Evolutionary conservation across 768 basidiomycete species (phyloP).

Genomic region (Tephrocybe sp.): DNA sequence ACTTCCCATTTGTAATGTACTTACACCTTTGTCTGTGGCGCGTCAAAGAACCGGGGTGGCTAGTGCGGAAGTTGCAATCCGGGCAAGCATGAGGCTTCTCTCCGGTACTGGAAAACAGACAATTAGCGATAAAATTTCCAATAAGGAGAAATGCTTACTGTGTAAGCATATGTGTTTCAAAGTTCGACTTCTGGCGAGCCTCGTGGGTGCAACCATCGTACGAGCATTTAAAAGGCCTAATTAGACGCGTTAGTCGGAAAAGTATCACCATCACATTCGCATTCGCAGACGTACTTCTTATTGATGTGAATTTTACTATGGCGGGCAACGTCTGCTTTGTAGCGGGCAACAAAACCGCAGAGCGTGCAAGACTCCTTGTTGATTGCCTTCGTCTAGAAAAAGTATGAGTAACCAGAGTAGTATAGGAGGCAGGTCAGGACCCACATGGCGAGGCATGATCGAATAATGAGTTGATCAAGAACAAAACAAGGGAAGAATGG

Average conservation of each 20-base stretch:
- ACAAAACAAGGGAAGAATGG: not conserved
- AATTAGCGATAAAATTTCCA: not conserved
- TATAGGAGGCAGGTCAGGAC: not conserved
- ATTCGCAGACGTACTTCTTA: conserved; percentile 10
- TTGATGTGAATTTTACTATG: conserved; percentile 15
- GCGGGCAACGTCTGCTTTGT: conserved; percentile 17
- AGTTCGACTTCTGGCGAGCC: conserved; percentile 28
- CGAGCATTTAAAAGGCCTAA: conserved; percentile 27
- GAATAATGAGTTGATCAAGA: not conserved
- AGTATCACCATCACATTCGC: not conserved
- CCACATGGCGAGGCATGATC: conserved; percentile 14
- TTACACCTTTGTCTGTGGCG: conserved; percentile 27
- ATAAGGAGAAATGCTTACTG: conserved; percentile 22
- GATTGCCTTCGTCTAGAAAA: conserved; percentile 7
- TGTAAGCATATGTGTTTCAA: conserved; percentile 27
- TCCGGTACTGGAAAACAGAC: conserved; percentile 21
- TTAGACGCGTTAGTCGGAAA: not conserved
- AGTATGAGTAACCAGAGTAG: not conserved
- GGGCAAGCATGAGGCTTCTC: conserved; percentile 25
- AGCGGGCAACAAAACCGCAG: conserved; percentile 17
- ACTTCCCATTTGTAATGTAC: not conserved
- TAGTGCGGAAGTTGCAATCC: conserved; percentile 23
- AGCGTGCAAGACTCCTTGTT: conserved; percentile 16
- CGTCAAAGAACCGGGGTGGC: conserved; percentile 28
- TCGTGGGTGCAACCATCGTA: conserved; percentile 24